Percentiles rank a stretch among this genome's conserved stretches.
These are phyloP conservation scores for Globisporangium emineosum DNA, from an alignment of 352 stramenopile species.

Conservation along the genomic window DNA sequence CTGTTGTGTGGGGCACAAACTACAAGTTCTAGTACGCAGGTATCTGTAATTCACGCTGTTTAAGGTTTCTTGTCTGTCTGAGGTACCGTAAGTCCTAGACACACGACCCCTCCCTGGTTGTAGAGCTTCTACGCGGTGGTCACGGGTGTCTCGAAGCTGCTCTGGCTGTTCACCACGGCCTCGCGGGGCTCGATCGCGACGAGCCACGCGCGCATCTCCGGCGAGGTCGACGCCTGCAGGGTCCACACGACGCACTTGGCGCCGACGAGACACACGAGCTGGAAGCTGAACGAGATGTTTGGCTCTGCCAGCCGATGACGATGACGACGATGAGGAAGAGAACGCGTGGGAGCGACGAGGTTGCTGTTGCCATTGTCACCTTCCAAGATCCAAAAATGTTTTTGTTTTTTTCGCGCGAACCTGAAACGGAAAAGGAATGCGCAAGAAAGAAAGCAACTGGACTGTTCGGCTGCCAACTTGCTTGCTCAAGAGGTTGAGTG, in stretches of 20 bases:
- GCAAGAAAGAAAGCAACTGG: no score
- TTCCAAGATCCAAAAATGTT: no score
- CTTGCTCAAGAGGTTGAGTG: no score
- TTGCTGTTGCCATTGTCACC: no score
- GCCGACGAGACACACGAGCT: constrained; percentile 48
- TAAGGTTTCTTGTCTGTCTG: no score
- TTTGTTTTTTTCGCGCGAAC: no score
- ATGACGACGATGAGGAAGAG: constrained; percentile 5
- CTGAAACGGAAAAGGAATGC: no score
- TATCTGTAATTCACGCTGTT: background rate
- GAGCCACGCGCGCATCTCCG: constrained; percentile 69
- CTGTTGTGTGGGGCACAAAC: no score
- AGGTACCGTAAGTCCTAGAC: no score
- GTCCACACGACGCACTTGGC: constrained; percentile 67
- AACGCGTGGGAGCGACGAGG: constrained; percentile 4
- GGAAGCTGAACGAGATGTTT: constrained; percentile 64
- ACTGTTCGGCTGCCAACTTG: no score
- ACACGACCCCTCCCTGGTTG: no score
- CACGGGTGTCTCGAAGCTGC: constrained; percentile 23
- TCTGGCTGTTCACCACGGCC: constrained; percentile 17
- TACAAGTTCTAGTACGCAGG: background rate
- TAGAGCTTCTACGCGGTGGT: constrained; percentile 22
- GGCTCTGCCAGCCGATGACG: background rate
- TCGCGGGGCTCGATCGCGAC: constrained; percentile 56
- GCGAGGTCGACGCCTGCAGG: constrained; percentile 62